These are phyloP conservation scores for Fusarium keratoplasticum DNA, from an alignment of 2,329 filamentous ascomycete species.

Conservation along the genomic window DNA sequence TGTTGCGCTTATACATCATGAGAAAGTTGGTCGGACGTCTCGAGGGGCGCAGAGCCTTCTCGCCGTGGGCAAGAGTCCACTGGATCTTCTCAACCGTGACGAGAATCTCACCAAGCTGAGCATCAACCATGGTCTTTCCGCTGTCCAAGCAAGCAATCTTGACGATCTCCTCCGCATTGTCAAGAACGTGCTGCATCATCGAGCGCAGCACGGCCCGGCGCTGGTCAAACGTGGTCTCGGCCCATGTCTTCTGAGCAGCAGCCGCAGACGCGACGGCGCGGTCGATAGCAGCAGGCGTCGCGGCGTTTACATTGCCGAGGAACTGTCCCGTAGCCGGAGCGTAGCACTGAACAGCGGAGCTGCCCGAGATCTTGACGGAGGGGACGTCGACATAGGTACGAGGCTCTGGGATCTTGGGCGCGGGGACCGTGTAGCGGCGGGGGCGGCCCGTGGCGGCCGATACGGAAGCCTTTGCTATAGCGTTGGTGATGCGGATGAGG, in stretches of 20 bases:
- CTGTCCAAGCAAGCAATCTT: constrained; percentile 89
- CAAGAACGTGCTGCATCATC: constrained; percentile 83
- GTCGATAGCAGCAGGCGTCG: constrained; percentile 82
- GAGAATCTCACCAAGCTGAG: constrained; percentile 91
- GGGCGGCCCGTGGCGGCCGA: constrained; percentile 52
- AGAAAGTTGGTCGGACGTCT: constrained; percentile 87
- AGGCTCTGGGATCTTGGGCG: constrained; percentile 71
- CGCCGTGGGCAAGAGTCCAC: constrained; percentile 94
- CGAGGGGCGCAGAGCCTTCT: constrained; percentile 79
- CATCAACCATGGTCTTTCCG: constrained; percentile 96
- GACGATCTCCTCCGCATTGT: constrained; percentile 90
- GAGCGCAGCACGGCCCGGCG: constrained; percentile 83
- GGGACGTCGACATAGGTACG: constrained; percentile 69
- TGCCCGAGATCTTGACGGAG: constrained; percentile 73
- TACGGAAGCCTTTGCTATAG: constrained; percentile 34
- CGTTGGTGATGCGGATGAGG: constrained; percentile 45
- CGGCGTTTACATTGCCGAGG: constrained; percentile 82
- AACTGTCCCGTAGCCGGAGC: constrained; percentile 89
- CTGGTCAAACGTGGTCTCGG: constrained; percentile 79
- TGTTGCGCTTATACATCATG: constrained; percentile 95
- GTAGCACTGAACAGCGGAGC: constrained; percentile 82
- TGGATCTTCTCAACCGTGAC: constrained; percentile 93
- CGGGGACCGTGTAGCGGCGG: constrained; percentile 69
- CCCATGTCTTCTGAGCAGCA: constrained; percentile 82
- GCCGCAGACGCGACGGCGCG: constrained; percentile 78